Evolutionary conservation across 257 asterid species (phyloP).

Genomic region (Rhazya stricta): DNA sequence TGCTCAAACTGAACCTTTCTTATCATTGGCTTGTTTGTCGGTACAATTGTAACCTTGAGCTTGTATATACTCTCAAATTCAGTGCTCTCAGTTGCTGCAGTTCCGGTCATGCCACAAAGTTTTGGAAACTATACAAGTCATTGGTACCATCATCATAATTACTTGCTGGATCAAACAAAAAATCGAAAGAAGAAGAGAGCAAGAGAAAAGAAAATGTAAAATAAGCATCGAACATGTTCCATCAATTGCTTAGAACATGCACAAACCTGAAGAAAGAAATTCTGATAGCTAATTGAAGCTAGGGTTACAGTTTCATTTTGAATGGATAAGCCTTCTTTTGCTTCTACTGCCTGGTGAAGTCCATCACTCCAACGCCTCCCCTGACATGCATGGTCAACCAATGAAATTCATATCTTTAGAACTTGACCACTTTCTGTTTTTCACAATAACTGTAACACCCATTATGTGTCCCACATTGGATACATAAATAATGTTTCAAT

Average conservation of each 20-base stretch:
- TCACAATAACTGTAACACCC: not conserved
- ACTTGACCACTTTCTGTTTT: not conserved
- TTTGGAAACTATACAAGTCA: conserved; percentile 73
- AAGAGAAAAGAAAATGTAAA: conserved; percentile 7
- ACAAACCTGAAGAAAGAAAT: conserved; percentile 96
- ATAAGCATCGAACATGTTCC: conserved; percentile 7
- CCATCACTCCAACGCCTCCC: conserved; percentile 99
- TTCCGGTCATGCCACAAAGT: conserved; percentile 99
- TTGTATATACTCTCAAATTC: conserved; percentile 98
- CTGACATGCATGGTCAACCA: conserved; percentile 27
- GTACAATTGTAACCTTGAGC: conserved; percentile 96
- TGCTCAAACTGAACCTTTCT: conserved; percentile 60
- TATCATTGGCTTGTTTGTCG: conserved; percentile 97
- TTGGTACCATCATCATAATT: conserved; percentile 27
- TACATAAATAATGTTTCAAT: not conserved
- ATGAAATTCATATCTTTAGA: not conserved
- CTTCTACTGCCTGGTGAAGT: conserved; percentile 99
- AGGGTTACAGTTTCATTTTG: conserved; percentile 96
- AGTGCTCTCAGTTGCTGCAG: conserved; percentile 97
- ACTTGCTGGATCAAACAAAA: not conserved
- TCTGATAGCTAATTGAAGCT: conserved; percentile 98
- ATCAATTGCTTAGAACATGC: conserved; percentile 19
- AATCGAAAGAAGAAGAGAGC: conserved; percentile 13
- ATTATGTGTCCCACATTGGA: not conserved
- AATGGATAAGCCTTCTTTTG: conserved; percentile 90